phyloP scores from a whole-genome alignment of 306 rosid species.

The Lagenaria siceraria region DNA sequence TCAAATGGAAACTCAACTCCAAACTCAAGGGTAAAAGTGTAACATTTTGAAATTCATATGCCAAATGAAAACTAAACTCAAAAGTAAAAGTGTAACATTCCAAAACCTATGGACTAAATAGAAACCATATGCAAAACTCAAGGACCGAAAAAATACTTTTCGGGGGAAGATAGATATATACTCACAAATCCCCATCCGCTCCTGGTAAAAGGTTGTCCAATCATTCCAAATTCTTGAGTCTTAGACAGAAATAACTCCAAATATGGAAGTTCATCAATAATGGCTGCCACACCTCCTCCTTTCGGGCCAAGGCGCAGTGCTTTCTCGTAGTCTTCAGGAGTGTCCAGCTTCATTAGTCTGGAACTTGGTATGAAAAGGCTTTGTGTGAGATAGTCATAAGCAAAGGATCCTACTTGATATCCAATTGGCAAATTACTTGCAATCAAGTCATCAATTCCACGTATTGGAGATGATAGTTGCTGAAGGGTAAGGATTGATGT shows the following conservation, averaged over 20 bases:
- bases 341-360: conserved; percentile 50
- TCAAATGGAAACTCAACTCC: no score
- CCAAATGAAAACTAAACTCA: no score
- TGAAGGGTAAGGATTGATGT: conserved; percentile 91
- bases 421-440: conserved; percentile 71
- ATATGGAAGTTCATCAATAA: conserved; percentile 83
- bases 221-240: conserved; percentile 54
- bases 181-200: conserved; percentile 99
- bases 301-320: conserved; percentile 58
- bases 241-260: conserved; percentile 69
- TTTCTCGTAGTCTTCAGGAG: conserved; percentile 62
- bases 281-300: conserved; percentile 83
- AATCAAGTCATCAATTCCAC: conserved; percentile 78
- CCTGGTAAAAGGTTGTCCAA: conserved; percentile 74
- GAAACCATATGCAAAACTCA: no score
- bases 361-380: conserved; percentile 42
- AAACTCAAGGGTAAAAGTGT: no score
- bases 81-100: no score
- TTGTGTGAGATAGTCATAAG: conserved; percentile 63
- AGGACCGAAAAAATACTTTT: no score
- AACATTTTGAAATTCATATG: no score
- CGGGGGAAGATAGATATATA: background rate
- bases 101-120: no score
- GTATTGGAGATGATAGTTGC: conserved; percentile 71
- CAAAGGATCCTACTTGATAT: conserved; percentile 90